phyloP scores from a whole-genome alignment of 345 rosid genomes.

The Eucalyptus globulus region DNA sequence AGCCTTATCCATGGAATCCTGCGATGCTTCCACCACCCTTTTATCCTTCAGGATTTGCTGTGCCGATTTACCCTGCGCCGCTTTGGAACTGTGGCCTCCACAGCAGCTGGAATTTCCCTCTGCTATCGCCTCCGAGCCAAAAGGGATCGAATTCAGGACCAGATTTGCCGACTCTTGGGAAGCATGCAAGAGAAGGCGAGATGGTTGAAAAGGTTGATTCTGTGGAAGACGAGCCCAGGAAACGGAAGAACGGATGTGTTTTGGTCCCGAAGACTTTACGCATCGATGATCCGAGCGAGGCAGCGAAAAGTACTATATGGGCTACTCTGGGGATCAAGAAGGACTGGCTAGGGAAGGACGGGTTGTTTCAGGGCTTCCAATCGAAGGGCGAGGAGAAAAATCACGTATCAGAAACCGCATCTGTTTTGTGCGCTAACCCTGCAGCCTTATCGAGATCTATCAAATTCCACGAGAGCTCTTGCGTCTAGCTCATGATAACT shows the following conservation, averaged over 20 bases:
- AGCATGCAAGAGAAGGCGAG: conserved; percentile 63
- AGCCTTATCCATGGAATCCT: conserved; percentile 76
- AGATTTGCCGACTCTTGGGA: conserved; percentile 45
- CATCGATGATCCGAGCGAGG: conserved; percentile 58
- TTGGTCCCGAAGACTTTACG: conserved; percentile 67
- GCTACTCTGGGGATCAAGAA: conserved; percentile 53
- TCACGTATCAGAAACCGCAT: conserved; percentile 24
- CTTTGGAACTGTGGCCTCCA: conserved; percentile 33
- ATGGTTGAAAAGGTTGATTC: conserved; percentile 1
- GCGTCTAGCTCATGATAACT: not conserved
- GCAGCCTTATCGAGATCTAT: conserved; percentile 81
- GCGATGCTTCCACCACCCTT: conserved; percentile 39
- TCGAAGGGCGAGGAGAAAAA: conserved; percentile 31
- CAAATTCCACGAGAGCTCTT: conserved; percentile 58
- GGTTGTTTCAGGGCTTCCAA: conserved; percentile 54
- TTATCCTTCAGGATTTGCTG: conserved; percentile 55
- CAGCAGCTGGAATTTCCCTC: conserved; percentile 46
- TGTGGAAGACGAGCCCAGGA: conserved; percentile 17
- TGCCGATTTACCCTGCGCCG: conserved; percentile 53
- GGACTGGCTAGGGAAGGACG: conserved; percentile 30
- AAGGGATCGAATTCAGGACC: conserved; percentile 17
- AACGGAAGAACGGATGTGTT: conserved; percentile 38
- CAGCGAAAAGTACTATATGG: conserved; percentile 80
- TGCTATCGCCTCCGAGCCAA: conserved; percentile 25
- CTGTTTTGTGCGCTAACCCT: conserved; percentile 53